These are phyloP conservation scores for Penicillium sp. DNA, from an alignment of 2,329 filamentous ascomycete species.

Conservation along the genomic window DNA sequence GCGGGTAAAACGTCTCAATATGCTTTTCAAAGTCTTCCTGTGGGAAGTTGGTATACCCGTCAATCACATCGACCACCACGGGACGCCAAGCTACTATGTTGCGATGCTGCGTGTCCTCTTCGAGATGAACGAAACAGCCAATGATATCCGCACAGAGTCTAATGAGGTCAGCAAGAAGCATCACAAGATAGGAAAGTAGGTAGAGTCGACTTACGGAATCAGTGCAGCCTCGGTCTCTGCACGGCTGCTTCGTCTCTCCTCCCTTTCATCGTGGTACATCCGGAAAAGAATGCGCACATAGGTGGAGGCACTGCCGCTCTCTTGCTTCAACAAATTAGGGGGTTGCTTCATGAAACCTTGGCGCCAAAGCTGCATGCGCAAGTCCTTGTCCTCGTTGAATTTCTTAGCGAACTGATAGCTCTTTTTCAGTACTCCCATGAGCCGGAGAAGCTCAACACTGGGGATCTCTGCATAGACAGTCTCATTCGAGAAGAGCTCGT, in stretches of 20 bases:
- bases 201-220: slow-evolving; percentile 59
- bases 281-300: slow-evolving; percentile 94
- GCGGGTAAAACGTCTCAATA: slow-evolving; percentile 77
- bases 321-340: slow-evolving; percentile 94
- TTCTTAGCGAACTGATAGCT: slow-evolving; percentile 94
- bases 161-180: slow-evolving; percentile 5
- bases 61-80: slow-evolving; percentile 92
- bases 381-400: slow-evolving; percentile 96
- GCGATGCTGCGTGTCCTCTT: slow-evolving; percentile 93
- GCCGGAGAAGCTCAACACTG: slow-evolving; percentile 76
- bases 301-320: slow-evolving; percentile 85
- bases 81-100: slow-evolving; percentile 97
- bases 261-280: slow-evolving; percentile 90
- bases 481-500: slow-evolving; percentile 97
- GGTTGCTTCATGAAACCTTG: slow-evolving; percentile 99
- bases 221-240: slow-evolving; percentile 84
- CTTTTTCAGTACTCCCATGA: slow-evolving; percentile 94
- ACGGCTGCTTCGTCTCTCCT: slow-evolving; percentile 74
- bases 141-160: slow-evolving; percentile 90
- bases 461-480: slow-evolving; percentile 91
- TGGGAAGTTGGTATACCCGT: slow-evolving; percentile 85
- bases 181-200: not conserved
- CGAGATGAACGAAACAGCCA: slow-evolving; percentile 74
- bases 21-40: slow-evolving; percentile 74
- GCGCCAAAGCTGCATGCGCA: slow-evolving; percentile 89